These are phyloP conservation scores for Lactarius sp. DNA, from an alignment of 768 basidiomycete species.

Conservation along the genomic window DNA sequence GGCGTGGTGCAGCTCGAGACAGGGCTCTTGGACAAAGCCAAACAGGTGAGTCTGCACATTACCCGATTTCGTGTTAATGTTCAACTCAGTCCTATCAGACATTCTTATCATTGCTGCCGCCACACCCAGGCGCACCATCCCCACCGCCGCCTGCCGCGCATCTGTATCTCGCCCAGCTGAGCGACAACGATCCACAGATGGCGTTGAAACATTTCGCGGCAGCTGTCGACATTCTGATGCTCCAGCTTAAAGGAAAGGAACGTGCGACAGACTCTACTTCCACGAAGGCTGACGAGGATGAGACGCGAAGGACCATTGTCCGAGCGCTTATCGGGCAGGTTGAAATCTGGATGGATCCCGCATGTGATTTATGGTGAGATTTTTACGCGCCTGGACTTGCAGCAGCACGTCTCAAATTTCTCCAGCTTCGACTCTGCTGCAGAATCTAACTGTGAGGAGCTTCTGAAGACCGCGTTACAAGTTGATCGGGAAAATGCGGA, in stretches of 20 bases:
- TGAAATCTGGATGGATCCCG: constrained; percentile 95
- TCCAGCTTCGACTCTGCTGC: constrained; percentile 76
- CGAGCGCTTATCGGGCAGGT: constrained; percentile 83
- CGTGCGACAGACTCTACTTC: constrained; percentile 40
- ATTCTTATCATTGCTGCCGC: constrained; percentile 56
- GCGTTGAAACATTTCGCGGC: constrained; percentile 75
- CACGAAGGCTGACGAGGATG: constrained; percentile 45
- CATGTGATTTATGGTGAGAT: constrained; percentile 77
- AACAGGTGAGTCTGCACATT: constrained; percentile 43
- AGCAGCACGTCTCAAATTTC: background rate
- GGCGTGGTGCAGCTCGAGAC: constrained; percentile 75
- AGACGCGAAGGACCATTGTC: constrained; percentile 63
- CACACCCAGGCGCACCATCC: constrained; percentile 52
- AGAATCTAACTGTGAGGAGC: constrained; percentile 72
- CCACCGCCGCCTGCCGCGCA: constrained; percentile 71
- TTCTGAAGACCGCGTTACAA: constrained; percentile 67
- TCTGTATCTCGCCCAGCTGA: constrained; percentile 84
- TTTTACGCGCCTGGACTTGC: background rate
- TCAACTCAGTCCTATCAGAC: constrained; percentile 40
- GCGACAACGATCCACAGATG: constrained; percentile 65
- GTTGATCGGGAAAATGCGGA: constrained; percentile 74
- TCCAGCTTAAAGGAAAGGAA: constrained; percentile 72
- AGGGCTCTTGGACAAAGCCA: constrained; percentile 71
- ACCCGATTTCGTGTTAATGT: background rate
- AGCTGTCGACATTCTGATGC: constrained; percentile 66